Percentiles rank a stretch among this genome's conserved stretches.
Evolutionary conservation across 371 early-diverging fungal genomes (phyloP).

Genomic region (Haplosporangium sp.): DNA sequence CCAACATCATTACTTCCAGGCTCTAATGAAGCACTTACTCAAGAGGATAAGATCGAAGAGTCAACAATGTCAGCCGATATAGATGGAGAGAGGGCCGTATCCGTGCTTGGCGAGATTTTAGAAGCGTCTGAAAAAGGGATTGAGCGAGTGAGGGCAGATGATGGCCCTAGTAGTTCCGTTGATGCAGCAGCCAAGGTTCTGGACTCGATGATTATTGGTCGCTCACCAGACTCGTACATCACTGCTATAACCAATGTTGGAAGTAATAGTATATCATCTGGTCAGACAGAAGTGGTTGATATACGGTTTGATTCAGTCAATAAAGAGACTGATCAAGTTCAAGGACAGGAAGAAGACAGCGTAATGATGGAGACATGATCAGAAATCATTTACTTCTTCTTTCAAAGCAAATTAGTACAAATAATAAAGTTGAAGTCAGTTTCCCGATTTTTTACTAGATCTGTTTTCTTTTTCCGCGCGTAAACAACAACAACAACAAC

Average conservation of each 20-base stretch:
- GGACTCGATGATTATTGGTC: slow-evolving; percentile 25
- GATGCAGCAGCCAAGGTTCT: slow-evolving; percentile 20
- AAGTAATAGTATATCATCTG: background rate
- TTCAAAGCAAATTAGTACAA: too few species aligned
- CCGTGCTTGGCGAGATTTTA: slow-evolving; percentile 24
- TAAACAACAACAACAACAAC: too few species aligned
- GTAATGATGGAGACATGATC: slow-evolving; percentile 11
- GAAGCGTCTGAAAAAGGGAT: background rate
- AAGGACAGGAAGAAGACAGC: slow-evolving; percentile 8
- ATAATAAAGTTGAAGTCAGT: too few species aligned
- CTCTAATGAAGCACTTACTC: too few species aligned
- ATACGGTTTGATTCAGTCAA: background rate
- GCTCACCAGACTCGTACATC: background rate
- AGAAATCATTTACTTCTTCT: too few species aligned
- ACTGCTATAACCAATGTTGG: background rate
- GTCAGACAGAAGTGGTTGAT: background rate
- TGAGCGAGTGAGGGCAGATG: background rate
- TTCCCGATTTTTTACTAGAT: too few species aligned
- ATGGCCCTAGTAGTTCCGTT: background rate
- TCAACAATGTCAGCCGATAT: background rate
- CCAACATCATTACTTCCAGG: background rate
- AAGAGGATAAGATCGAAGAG: background rate
- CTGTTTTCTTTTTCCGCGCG: too few species aligned
- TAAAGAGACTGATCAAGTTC: background rate
- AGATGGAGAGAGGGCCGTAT: slow-evolving; percentile 8